Base-by-base conservation (phyloP, 2,329 filamentous ascomycete genomes). In the Neonectria sp. region DNA sequence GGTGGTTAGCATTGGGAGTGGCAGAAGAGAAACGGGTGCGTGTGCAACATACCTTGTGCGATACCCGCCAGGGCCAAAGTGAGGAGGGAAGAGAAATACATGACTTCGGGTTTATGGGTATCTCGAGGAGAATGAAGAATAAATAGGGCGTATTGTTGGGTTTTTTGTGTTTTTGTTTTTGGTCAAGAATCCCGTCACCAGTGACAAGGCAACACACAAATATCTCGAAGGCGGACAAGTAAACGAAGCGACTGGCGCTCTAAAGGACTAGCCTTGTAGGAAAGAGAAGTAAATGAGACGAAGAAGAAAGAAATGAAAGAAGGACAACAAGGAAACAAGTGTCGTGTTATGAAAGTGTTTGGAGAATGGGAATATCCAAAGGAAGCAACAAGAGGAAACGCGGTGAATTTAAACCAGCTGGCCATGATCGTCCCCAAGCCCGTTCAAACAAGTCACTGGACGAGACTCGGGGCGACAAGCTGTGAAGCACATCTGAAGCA, bases 31-130 rank as follows among this genome's bases (percentile, higher is more conserved):
- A 13, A 7, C 4, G 3, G 21, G 24, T 11, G 9, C 0, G 5
- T 4, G 3, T 21, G 7, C 9, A 17, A 71, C 81, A 46, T 82
- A 86, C 84, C 84, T 75, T 84, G 82, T 65, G 83, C 85, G 67
- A 83, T 65, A 77, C 84, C 81, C 76, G 85, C 71, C 55, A 90
- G 80, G 73, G 86, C 82, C 69, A 86, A 78, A 46, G 86, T 75
- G 70, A 81, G 77, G 72, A 86, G 74, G 68, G 83, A 81, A 69
- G 83, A 79, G 81, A 87, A 85, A 68, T 86, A 83, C 88, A 90
- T 90, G 69, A n/a, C 71, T 51, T 49, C 83, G 87, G 81, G 75
- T 29, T 45, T 63, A 21, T 58, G 69, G 61, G 61, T 71, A 72
- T 75, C 37, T 68, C 51, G 48, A 40, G 43, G 52, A 59, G 37